These are phyloP conservation scores for Termitomyces sp. DNA, from an alignment of 768 basidiomycete species.

Conservation along the genomic window DNA sequence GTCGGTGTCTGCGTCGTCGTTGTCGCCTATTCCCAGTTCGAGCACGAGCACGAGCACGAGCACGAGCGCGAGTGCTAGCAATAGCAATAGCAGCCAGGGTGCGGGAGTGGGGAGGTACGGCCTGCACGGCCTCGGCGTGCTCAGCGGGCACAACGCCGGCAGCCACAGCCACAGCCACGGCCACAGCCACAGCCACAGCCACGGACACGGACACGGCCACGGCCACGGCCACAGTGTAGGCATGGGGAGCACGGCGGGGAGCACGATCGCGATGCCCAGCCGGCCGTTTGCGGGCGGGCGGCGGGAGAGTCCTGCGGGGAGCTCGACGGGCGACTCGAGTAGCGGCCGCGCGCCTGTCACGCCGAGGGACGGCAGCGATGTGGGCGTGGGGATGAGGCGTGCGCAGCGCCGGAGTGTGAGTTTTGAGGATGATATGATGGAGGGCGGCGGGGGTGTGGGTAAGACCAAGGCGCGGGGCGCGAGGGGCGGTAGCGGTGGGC, in stretches of 20 bases:
- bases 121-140: neutral
- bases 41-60: neutral
- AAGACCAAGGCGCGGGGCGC: conserved; percentile 7
- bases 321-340: conserved; percentile 82
- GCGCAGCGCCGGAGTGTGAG: conserved; percentile 60
- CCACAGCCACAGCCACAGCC: conserved; percentile 1
- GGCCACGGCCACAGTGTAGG: neutral
- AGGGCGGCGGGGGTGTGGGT: conserved; percentile 1
- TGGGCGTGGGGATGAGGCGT: conserved; percentile 22
- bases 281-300: conserved; percentile 53
- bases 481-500: conserved; percentile 27
- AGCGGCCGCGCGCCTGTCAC: conserved; percentile 72
- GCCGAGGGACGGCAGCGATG: conserved; percentile 73
- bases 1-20: conserved; percentile 5
- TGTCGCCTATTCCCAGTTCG: neutral
- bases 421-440: conserved; percentile 50
- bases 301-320: conserved; percentile 64
- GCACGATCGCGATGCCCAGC: conserved; percentile 22
- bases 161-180: too few relatives aligned
- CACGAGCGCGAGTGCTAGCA: neutral
- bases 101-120: neutral
- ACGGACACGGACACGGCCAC: conserved; percentile 1
- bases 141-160: neutral
- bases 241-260: neutral
- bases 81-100: neutral